Conservation (phyloP, 495 filamentous ascomycete species). For the Penicillium lividum region DNA sequence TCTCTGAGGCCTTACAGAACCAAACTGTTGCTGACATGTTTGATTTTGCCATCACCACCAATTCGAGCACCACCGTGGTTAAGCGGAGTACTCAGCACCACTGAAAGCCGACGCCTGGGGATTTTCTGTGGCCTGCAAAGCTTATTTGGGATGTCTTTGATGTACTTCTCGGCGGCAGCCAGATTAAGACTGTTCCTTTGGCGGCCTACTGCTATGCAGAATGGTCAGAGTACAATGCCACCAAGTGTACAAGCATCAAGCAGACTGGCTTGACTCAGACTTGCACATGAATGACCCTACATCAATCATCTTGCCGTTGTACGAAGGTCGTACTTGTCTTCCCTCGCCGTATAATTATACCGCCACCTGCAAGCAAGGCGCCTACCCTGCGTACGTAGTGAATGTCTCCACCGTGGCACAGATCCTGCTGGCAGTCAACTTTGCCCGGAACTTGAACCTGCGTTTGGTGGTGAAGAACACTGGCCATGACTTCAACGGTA, state of each 20-base stretch:
- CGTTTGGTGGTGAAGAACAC: slow-evolving; percentile 59
- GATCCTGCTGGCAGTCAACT: slow-evolving; percentile 51
- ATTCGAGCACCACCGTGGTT: slow-evolving; percentile 1
- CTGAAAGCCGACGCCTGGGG: slow-evolving; percentile 49
- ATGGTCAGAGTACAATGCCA: slow-evolving; percentile 40
- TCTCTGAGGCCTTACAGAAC: slow-evolving; percentile 26
- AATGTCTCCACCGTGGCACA: slow-evolving; percentile 23
- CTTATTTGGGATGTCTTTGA: slow-evolving; percentile 41
- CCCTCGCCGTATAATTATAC: slow-evolving; percentile 23
- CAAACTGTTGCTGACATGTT: slow-evolving; percentile 17
- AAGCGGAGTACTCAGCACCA: slow-evolving; percentile 7
- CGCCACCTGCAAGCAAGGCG: slow-evolving; percentile 50
- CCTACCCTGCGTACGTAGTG: slow-evolving; percentile 36
- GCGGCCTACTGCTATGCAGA: slow-evolving; percentile 49
- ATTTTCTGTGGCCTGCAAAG: slow-evolving; percentile 37
- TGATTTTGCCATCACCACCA: slow-evolving; percentile 13
- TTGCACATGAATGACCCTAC: slow-evolving; percentile 23
- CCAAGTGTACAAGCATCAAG: slow-evolving; percentile 29
- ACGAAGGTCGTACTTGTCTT: slow-evolving; percentile 28
- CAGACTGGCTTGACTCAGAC: slow-evolving; percentile 8
- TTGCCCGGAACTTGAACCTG: slow-evolving; percentile 51
- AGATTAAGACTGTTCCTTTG: slow-evolving; percentile 50
- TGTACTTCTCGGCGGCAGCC: slow-evolving; percentile 39
- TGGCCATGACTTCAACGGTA: slow-evolving; percentile 59
- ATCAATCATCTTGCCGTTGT: slow-evolving; percentile 37